A percentile compares a stretch with the other conserved stretches of the same genome.
Conservation (phyloP, 495 filamentous ascomycete species). For the Aspergillus biplanus region DNA sequence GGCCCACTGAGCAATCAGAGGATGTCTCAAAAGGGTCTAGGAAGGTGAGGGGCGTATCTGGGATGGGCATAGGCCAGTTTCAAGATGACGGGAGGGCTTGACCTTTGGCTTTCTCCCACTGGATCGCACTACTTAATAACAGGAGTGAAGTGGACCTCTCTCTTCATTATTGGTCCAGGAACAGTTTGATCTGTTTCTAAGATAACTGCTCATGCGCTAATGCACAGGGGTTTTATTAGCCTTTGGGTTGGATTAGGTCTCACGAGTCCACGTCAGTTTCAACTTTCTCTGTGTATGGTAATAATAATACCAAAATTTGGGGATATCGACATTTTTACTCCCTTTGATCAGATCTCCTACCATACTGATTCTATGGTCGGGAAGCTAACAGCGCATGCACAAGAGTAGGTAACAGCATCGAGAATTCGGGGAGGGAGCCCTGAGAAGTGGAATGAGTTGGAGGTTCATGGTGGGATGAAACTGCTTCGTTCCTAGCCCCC, state of each 20-base stretch:
- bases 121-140: slow-evolving; percentile 15
- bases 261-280: slow-evolving; percentile 28
- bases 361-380: no score
- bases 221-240: slow-evolving; percentile 23
- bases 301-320: slow-evolving; percentile 4
- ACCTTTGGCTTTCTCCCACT: slow-evolving; percentile 16
- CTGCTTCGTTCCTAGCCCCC: not conserved
- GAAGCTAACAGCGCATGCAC: no score
- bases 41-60: slow-evolving; percentile 13
- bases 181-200: slow-evolving; percentile 18
- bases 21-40: slow-evolving; percentile 8
- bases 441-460: no score
- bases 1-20: slow-evolving; percentile 18
- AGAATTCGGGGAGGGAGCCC: no score
- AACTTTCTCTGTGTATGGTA: slow-evolving; percentile 17
- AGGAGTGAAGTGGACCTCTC: not conserved
- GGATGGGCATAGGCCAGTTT: slow-evolving; percentile 23
- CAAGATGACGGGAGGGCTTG: slow-evolving; percentile 23
- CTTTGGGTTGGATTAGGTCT: slow-evolving; percentile 18
- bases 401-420: no score
- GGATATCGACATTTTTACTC: not conserved
- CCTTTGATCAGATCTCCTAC: no score
- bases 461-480: no score
- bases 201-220: slow-evolving; percentile 23
- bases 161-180: slow-evolving; percentile 11